Conservation (phyloP, 805 yeast species). For the Saitoella complicata region DNA sequence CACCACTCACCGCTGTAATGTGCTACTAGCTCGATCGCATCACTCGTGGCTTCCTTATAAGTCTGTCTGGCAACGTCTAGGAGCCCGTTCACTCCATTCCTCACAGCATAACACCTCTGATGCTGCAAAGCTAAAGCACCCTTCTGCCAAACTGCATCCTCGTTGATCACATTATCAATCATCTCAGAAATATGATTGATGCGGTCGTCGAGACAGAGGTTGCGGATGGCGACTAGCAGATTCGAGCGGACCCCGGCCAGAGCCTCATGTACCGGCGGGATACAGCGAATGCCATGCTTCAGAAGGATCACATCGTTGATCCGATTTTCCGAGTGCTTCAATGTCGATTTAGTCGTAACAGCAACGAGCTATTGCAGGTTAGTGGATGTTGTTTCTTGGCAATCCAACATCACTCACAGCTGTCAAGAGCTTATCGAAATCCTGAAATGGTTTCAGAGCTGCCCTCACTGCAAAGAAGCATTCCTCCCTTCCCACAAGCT, state of each 20-base stretch:
- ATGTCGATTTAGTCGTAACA: constrained; percentile 18
- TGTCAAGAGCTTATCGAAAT: constrained; percentile 28
- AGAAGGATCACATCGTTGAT: constrained; percentile 28
- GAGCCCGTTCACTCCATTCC: constrained; percentile 29
- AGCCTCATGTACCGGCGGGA: constrained; percentile 10
- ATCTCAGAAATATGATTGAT: constrained; percentile 14
- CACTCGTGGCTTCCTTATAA: constrained; percentile 25
- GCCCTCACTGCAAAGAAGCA: constrained; percentile 12
- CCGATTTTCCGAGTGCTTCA: constrained; percentile 21
- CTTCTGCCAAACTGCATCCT: constrained; percentile 29
- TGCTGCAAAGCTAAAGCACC: constrained; percentile 27
- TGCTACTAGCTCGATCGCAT: constrained; percentile 20
- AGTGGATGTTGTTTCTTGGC: not conserved
- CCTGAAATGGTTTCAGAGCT: constrained; percentile 21
- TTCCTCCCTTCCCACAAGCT: constrained; percentile 17
- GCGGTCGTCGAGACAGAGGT: constrained; percentile 18
- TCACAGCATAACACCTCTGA: constrained; percentile 31
- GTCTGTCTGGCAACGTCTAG: constrained; percentile 30
- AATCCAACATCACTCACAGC: constrained; percentile 7
- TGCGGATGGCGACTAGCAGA: constrained; percentile 8
- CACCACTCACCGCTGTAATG: constrained; percentile 15
- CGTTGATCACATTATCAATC: constrained; percentile 25
- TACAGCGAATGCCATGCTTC: constrained; percentile 22
- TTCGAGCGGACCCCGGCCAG: constrained; percentile 11
- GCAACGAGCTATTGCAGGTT: constrained; percentile 11